A percentile compares a stretch with the other conserved stretches of the same genome.
Evolutionary conservation across 2,329 filamentous ascomycete species (phyloP).

Genomic region (Trichocomaceae sp.): DNA sequence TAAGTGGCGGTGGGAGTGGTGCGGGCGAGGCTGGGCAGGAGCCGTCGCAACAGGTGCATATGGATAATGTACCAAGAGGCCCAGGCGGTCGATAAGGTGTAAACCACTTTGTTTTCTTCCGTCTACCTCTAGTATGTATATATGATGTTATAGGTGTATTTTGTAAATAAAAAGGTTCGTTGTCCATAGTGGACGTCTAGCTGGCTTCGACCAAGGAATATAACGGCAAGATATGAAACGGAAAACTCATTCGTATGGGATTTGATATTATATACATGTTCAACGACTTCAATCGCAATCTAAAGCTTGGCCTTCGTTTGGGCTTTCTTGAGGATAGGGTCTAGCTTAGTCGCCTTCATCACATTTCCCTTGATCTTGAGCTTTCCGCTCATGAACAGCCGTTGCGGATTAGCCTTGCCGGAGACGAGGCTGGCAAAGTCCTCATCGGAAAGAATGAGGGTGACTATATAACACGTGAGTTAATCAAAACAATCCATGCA

Average conservation of each 20-base stretch:
- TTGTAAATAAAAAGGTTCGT: background rate
- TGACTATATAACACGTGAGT: slow-evolving; percentile 52
- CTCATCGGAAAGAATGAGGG: slow-evolving; percentile 72
- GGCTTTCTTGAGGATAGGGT: slow-evolving; percentile 84
- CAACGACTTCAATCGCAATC: slow-evolving; percentile 17
- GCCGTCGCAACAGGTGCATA: background rate
- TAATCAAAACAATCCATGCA: slow-evolving; percentile 4
- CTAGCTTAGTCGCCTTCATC: slow-evolving; percentile 96
- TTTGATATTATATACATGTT: slow-evolving; percentile 4
- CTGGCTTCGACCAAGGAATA: background rate
- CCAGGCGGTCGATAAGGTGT: background rate
- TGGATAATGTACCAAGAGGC: slow-evolving; percentile 2
- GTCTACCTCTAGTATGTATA: background rate
- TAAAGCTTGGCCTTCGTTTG: slow-evolving; percentile 79
- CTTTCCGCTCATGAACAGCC: slow-evolving; percentile 96
- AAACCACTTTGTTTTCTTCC: background rate
- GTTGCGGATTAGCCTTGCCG: slow-evolving; percentile 90
- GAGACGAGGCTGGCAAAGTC: slow-evolving; percentile 78
- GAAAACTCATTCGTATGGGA: background rate
- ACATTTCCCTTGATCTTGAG: slow-evolving; percentile 97
- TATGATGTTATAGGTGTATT: background rate
- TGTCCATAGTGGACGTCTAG: background rate
- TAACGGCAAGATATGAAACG: background rate
- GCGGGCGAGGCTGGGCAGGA: background rate
- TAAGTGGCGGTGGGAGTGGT: background rate